Conservation (phyloP, 768 basidiomycete genomes). For the Daedalea quercina region DNA sequence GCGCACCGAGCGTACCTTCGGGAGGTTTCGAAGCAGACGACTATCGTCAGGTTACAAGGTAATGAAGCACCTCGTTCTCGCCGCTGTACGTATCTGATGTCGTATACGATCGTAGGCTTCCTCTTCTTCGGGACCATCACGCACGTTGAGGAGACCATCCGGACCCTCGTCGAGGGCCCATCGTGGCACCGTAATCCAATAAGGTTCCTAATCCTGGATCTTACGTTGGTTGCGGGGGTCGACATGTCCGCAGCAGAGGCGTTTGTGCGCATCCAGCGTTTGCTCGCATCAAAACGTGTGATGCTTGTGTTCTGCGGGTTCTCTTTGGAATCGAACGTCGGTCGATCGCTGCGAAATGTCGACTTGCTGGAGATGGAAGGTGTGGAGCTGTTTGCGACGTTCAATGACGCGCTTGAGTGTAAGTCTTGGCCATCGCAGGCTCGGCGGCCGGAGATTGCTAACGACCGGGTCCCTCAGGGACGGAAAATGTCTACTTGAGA, state of each 20-base stretch:
- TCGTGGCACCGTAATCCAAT: constrained; percentile 72
- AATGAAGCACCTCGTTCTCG: neutral
- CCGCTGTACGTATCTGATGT: neutral
- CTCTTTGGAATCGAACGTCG: constrained; percentile 52
- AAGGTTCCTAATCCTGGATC: constrained; percentile 85
- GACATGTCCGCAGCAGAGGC: constrained; percentile 96
- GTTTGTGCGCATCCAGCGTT: constrained; percentile 82
- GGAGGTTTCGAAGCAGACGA: constrained; percentile 89
- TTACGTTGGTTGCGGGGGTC: constrained; percentile 80
- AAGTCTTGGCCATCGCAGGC: constrained; percentile 23
- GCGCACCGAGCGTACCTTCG: constrained; percentile 85
- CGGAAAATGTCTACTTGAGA: constrained; percentile 86
- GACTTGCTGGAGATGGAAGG: constrained; percentile 69
- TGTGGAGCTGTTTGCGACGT: constrained; percentile 75
- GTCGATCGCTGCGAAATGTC: constrained; percentile 69
- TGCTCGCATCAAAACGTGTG: constrained; percentile 70
- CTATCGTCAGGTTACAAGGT: constrained; percentile 84
- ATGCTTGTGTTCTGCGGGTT: constrained; percentile 88
- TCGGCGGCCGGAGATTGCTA: neutral
- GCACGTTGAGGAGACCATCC: constrained; percentile 82
- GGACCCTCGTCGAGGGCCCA: constrained; percentile 62
- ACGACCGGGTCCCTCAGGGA: constrained; percentile 51
- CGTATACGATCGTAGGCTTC: constrained; percentile 49
- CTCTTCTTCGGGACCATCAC: constrained; percentile 93
- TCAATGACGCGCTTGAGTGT: constrained; percentile 95